Percentiles rank a stretch among this genome's conserved stretches.
Evolutionary conservation across 2,329 filamentous ascomycete species (phyloP).

Genomic region (Zymoseptoria brevis): DNA sequence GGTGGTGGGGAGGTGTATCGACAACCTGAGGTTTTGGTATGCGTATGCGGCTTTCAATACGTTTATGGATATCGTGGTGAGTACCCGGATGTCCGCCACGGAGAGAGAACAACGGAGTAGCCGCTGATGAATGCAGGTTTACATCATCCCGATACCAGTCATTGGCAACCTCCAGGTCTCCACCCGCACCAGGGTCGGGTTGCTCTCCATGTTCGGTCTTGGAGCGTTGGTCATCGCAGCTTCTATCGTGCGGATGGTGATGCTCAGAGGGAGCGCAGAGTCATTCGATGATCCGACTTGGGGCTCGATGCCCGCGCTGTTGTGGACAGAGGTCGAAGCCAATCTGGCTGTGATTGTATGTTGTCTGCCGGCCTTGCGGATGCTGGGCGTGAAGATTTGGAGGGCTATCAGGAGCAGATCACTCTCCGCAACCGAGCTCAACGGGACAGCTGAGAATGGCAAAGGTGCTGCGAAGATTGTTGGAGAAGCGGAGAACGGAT

Average conservation of each 20-base stretch:
- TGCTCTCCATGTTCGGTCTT: conserved; percentile 19
- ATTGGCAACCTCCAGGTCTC: conserved; percentile 20
- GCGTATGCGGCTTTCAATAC: conserved; percentile 24
- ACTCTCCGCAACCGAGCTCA: neutral
- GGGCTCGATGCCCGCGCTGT: conserved; percentile 16
- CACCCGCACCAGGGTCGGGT: conserved; percentile 15
- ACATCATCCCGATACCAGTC: conserved; percentile 23
- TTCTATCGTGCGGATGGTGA: conserved; percentile 21
- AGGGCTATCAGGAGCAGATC: neutral
- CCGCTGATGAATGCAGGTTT: conserved; percentile 14
- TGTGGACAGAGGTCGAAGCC: conserved; percentile 23
- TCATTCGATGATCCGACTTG: conserved; percentile 18
- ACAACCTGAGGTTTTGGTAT: conserved; percentile 21
- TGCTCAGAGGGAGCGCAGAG: conserved; percentile 14
- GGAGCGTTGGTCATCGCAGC: conserved; percentile 23
- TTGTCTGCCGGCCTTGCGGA: conserved; percentile 19
- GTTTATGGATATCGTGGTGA: conserved; percentile 21
- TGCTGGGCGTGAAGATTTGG: neutral
- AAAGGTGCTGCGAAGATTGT: neutral
- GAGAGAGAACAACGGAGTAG: neutral
- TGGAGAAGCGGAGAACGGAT: neutral
- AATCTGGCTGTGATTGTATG: conserved; percentile 22
- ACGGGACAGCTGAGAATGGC: neutral
- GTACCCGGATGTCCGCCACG: neutral
- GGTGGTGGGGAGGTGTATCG: conserved; percentile 12